A percentile compares a stretch with the other conserved stretches of the same genome.
phyloP scores from a whole-genome alignment of 2,329 filamentous ascomycete species.

The Talaromyces amestolkiae region DNA sequence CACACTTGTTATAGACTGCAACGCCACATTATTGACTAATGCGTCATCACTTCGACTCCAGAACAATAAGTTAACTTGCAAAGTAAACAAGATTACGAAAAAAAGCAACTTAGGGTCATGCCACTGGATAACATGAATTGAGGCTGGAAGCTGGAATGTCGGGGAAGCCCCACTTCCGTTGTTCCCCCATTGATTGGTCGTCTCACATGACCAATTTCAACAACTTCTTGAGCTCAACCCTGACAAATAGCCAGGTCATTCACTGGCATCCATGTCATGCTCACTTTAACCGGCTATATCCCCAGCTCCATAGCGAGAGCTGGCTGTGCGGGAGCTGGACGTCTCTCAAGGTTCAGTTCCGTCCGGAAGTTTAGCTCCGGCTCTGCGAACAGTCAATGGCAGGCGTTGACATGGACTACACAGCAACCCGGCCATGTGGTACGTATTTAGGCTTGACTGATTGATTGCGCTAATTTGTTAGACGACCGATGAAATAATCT shows the following conservation, averaged over 20 bases:
- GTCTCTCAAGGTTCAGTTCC: background rate
- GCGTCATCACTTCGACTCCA: background rate
- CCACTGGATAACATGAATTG: background rate
- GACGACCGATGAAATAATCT: conserved; percentile 17
- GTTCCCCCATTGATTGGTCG: background rate
- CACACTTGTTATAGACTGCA: background rate
- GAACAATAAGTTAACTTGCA: too few species aligned
- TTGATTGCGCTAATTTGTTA: conserved; percentile 11
- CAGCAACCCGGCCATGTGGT: conserved; percentile 7
- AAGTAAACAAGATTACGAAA: too few species aligned
- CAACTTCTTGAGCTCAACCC: background rate
- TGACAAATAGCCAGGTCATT: background rate
- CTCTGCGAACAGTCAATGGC: background rate
- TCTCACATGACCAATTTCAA: background rate
- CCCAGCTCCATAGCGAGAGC: conserved; percentile 5
- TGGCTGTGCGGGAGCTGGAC: background rate
- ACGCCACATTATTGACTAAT: background rate
- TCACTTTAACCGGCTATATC: background rate
- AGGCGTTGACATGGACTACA: conserved; percentile 16
- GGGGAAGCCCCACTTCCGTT: conserved; percentile 1
- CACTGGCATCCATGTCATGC: conserved; percentile 10
- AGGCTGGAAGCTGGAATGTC: background rate
- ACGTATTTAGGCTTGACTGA: conserved; percentile 15
- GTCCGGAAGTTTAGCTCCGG: conserved; percentile 2
- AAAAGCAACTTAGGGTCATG: background rate